Conservation (phyloP, 768 basidiomycete genomes). For the Calocybe gangraenosa region DNA sequence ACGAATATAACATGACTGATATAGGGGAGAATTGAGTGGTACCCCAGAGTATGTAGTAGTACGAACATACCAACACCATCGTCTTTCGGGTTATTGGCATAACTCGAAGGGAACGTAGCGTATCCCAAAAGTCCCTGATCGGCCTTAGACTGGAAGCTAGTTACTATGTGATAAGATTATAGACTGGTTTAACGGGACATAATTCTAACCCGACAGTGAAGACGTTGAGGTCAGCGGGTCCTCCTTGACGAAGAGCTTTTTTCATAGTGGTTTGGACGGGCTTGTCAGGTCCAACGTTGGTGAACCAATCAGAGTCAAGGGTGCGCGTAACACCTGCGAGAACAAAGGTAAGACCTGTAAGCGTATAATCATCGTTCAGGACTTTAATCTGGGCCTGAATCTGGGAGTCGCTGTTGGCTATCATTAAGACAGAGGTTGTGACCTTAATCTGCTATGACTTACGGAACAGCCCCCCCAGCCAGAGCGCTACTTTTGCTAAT, state of each 20-base stretch:
- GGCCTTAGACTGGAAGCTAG: constrained; percentile 22
- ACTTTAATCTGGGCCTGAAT: constrained; percentile 24
- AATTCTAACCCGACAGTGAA: constrained; percentile 40
- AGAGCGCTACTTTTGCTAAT: constrained; percentile 24
- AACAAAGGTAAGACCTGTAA: constrained; percentile 31
- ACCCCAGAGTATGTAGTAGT: background rate
- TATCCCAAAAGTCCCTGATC: constrained; percentile 42
- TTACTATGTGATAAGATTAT: too few species aligned
- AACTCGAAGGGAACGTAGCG: constrained; percentile 46
- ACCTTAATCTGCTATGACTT: constrained; percentile 15
- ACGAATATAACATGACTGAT: constrained; percentile 26
- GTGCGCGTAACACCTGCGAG: constrained; percentile 40
- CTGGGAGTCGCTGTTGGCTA: constrained; percentile 6
- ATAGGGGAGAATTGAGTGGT: background rate
- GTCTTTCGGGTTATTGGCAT: constrained; percentile 29
- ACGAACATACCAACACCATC: constrained; percentile 38
- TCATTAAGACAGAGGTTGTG: background rate
- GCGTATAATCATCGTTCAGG: constrained; percentile 38
- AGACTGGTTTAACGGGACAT: too few species aligned
- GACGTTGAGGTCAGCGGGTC: constrained; percentile 38
- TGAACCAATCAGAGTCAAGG: constrained; percentile 45
- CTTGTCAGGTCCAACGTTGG: constrained; percentile 30
- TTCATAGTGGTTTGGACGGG: constrained; percentile 46
- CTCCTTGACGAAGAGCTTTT: constrained; percentile 35
- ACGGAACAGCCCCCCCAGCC: constrained; percentile 41